Conservation (phyloP, 257 asterid genomes). For the Petunia axillaris region DNA sequence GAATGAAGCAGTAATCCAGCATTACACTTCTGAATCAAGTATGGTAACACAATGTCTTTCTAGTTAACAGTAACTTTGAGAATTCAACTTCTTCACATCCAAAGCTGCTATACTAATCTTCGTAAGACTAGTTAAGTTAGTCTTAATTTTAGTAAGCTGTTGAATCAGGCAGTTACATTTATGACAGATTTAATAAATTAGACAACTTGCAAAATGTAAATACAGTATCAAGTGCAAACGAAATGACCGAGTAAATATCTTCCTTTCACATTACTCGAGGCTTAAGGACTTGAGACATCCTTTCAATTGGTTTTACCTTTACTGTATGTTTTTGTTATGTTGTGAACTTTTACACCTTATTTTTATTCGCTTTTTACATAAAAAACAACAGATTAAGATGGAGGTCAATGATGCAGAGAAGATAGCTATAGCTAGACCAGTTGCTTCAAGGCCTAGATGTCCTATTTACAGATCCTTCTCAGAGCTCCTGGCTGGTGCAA, state of each 20-base stretch:
- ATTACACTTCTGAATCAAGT: too few relatives aligned
- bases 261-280: not conserved
- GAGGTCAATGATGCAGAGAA: constrained; percentile 55
- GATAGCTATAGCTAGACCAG: constrained; percentile 70
- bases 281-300: not conserved
- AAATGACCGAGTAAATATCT: not conserved
- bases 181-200: not conserved
- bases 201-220: not conserved
- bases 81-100: not conserved
- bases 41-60: not conserved
- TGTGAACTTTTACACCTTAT: not conserved
- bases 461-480: constrained; percentile 57
- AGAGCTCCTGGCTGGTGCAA: constrained; percentile 51
- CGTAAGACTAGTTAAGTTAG: not conserved
- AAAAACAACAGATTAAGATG: constrained; percentile 33
- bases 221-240: not conserved
- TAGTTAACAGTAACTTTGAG: not conserved
- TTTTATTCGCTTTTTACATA: not conserved
- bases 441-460: constrained; percentile 70
- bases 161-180: not conserved
- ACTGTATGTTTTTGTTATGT: not conserved
- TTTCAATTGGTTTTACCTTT: not conserved
- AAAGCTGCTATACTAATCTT: constrained; percentile 2
- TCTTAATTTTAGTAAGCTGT: constrained; percentile 4
- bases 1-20: not conserved